Evolutionary conservation across 2,329 filamentous ascomycete species (phyloP), one percentile per base, ranked within the genome.

Genomic region (Aspergillus aculeatus): DNA sequence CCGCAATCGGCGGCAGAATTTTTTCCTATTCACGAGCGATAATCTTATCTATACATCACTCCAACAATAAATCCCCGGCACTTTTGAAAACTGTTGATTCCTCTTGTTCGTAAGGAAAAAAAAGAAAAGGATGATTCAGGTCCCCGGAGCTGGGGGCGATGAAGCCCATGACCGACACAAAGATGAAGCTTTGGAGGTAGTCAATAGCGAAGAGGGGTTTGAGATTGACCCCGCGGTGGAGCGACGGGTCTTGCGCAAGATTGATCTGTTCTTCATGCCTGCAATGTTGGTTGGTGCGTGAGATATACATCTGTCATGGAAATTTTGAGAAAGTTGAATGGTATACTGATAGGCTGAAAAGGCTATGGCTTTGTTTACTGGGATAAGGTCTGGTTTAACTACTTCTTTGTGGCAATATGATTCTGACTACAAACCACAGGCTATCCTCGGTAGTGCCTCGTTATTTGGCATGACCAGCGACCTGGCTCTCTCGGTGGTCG

Each of bases 401-500:
- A n/a, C 14, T 9, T 9, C 5, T 6, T 0, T 21, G 9, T 32
- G 23, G 12, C 41, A 19, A 23, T 56, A 7, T 35, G 23, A 23
- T 35, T 10, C 32, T 35, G 12, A 35, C 32, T 2, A 12, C 0
- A 2, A 24, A 26, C 4, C 16, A 29, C 2, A 88, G 79, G 89
- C 89, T 7, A 92, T 92, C 62, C 80, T 92, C 2, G 89, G 89
- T 19, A 86, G 85, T 24, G 89, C 89, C 0, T 86, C 83, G 1
- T 82, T 92, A 12, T 91, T 92, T 70, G 89, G 89, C 64, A 91
- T 92, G 89, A 91, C 88, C 0, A 77, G 78, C 3, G 89, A 92
- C 69, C 81, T 92, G 3, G 63, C 78, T 1, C 82, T 92, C 47
- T 81, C 81, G 31, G 75, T 89, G 4, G 75, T 83, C 7, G 75